Percentiles rank a stretch among this genome's conserved stretches.
Evolutionary conservation across 352 stramenopile species (phyloP).

Genomic region (Globisporangium mamillatum): DNA sequence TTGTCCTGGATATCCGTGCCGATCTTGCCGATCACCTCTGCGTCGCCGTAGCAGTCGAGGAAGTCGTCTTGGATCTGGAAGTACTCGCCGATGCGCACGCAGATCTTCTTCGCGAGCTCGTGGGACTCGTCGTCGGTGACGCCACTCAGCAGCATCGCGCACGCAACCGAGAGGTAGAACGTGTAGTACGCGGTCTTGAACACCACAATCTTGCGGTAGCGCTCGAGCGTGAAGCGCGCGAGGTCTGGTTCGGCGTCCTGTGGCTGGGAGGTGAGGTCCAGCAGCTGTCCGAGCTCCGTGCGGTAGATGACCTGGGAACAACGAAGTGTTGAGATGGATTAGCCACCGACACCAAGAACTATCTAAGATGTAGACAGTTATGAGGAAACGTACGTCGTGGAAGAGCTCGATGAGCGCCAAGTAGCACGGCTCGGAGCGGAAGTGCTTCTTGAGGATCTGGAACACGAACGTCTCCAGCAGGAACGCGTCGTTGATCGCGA

Average conservation of each 20-base stretch:
- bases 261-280: constrained; percentile 90
- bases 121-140: constrained; percentile 79
- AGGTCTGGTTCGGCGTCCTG: constrained; percentile 80
- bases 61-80: constrained; percentile 99
- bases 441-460: constrained; percentile 87
- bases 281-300: constrained; percentile 96
- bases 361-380: neutral
- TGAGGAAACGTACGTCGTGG: constrained; percentile 56
- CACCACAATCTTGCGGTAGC: constrained; percentile 93
- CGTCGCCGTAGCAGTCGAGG: constrained; percentile 97
- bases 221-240: constrained; percentile 92
- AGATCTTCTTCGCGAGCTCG: constrained; percentile 91
- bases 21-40: constrained; percentile 91
- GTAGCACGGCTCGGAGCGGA: constrained; percentile 85
- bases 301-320: constrained; percentile 90
- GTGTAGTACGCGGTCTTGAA: constrained; percentile 99
- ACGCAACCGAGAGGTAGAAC: constrained; percentile 97
- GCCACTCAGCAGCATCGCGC: constrained; percentile 88
- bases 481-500: constrained; percentile 97
- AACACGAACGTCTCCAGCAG: constrained; percentile 94
- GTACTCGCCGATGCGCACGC: constrained; percentile 96
- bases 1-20: constrained; percentile 99
- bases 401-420: constrained; percentile 96
- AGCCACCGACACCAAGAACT: neutral
- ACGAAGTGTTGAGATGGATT: neutral